phyloP scores from a whole-genome alignment of 169 alveolate species.

The Cryptosporidium ubiquitum region DNA sequence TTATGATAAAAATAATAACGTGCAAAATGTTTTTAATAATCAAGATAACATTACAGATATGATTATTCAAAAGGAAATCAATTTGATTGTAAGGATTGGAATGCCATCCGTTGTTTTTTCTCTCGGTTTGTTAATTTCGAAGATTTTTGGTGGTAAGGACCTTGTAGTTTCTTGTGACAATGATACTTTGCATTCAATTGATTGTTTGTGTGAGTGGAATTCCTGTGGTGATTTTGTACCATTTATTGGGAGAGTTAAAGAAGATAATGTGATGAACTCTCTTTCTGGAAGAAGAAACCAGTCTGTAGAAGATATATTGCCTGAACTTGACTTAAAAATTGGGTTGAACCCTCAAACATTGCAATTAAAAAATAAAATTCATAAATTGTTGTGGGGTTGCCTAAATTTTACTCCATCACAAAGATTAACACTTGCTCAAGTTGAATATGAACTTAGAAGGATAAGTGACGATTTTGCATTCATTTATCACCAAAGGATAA shows the following conservation, averaged over 20 bases:
- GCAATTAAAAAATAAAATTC: background rate
- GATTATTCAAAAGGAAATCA: background rate
- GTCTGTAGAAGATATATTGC: constrained; percentile 54
- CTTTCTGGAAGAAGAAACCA: constrained; percentile 65
- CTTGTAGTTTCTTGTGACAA: constrained; percentile 39
- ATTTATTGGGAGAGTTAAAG: constrained; percentile 54
- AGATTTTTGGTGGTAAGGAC: constrained; percentile 60
- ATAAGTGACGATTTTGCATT: constrained; percentile 3
- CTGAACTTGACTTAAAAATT: background rate
- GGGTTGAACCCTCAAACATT: background rate
- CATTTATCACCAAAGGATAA: background rate
- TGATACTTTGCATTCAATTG: constrained; percentile 48
- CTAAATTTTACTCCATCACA: constrained; percentile 51
- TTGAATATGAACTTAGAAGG: constrained; percentile 35
- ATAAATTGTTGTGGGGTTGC: constrained; percentile 57
- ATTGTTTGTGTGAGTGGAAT: constrained; percentile 70
- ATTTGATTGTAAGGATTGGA: constrained; percentile 30
- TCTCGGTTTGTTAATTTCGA: constrained; percentile 42
- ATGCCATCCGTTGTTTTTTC: constrained; percentile 69
- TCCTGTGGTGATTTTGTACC: constrained; percentile 62
- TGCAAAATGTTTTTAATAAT: background rate
- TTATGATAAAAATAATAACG: constrained; percentile 3
- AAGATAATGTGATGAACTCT: constrained; percentile 58
- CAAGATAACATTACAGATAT: background rate
- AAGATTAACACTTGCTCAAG: constrained; percentile 56